Percentiles rank a stretch among this genome's conserved stretches.
These are phyloP conservation scores for Vanrija sp. DNA, from an alignment of 1,284 basidiomycete species.

Conservation along the genomic window DNA sequence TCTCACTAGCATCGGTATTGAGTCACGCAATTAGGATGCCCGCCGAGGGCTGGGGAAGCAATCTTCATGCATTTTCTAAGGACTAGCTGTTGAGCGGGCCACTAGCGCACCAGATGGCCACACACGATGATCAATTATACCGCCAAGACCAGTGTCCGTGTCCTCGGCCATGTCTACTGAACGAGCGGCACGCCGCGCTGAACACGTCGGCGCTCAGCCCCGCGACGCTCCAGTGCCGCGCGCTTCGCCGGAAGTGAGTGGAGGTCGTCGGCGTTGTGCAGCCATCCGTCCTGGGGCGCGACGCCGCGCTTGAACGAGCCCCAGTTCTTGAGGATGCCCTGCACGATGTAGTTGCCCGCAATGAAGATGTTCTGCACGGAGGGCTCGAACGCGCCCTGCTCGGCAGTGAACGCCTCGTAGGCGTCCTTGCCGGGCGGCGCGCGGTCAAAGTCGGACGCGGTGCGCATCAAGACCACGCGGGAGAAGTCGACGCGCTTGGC, in stretches of 20 bases:
- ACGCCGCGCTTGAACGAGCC: conserved; percentile 30
- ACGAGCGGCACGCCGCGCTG: too few relatives aligned
- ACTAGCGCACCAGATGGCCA: too few relatives aligned
- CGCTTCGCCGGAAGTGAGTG: conserved; percentile 24
- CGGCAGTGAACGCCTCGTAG: conserved; percentile 31
- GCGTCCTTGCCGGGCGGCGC: conserved; percentile 36
- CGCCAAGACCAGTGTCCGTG: too few relatives aligned
- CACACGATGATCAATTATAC: too few relatives aligned
- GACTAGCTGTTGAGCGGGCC: too few relatives aligned
- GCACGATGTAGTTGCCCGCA: conserved; percentile 36
- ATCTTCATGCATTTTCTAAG: too few relatives aligned
- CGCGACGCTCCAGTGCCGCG: conserved; percentile 6
- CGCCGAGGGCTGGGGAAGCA: too few relatives aligned
- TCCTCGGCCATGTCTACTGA: too few relatives aligned
- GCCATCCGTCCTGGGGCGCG: conserved; percentile 29
- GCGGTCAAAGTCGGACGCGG: conserved; percentile 53
- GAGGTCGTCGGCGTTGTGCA: conserved; percentile 27
- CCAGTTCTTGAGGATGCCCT: conserved; percentile 39
- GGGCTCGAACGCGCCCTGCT: conserved; percentile 38
- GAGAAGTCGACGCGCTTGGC: conserved; percentile 52
- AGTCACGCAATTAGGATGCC: too few relatives aligned
- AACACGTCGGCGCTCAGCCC: not conserved
- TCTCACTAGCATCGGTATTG: too few relatives aligned
- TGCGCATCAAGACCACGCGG: conserved; percentile 53
- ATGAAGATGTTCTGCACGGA: conserved; percentile 40